Conservation (phyloP, 2,329 filamentous ascomycete species). For the Alternaria postmessia region DNA sequence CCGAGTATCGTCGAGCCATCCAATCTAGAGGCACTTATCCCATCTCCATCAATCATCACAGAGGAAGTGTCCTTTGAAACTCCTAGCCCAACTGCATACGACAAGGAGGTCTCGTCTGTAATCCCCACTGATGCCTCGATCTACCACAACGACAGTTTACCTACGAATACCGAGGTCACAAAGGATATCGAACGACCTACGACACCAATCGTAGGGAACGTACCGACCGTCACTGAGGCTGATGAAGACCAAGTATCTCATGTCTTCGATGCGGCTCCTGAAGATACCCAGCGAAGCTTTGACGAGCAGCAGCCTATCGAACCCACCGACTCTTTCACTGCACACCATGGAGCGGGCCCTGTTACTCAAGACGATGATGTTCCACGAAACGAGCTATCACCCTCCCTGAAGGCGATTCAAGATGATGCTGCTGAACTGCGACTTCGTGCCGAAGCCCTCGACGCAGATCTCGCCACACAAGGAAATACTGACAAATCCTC, state of each 20-base stretch:
- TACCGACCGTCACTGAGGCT: background rate
- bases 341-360: conserved; percentile 1
- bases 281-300: conserved; percentile 7
- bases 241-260: background rate
- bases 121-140: conserved; percentile 2
- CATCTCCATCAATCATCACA: background rate
- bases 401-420: conserved; percentile 34
- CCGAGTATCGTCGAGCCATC: background rate
- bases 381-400: conserved; percentile 26
- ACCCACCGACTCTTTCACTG: background rate
- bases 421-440: conserved; percentile 40
- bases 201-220: background rate
- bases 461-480: conserved; percentile 22
- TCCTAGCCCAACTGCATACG: background rate
- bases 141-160: background rate
- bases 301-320: conserved; percentile 2
- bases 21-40: background rate
- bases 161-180: background rate
- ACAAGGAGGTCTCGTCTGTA: conserved; percentile 9
- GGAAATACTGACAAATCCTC: conserved; percentile 22
- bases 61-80: background rate
- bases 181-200: conserved; percentile 6
- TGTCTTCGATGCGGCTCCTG: background rate
- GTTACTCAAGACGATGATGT: background rate
- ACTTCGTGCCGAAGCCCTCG: conserved; percentile 39